phyloP scores from a whole-genome alignment of 2,329 filamentous ascomycete genomes.

The Verticillium zaregamsianum region DNA sequence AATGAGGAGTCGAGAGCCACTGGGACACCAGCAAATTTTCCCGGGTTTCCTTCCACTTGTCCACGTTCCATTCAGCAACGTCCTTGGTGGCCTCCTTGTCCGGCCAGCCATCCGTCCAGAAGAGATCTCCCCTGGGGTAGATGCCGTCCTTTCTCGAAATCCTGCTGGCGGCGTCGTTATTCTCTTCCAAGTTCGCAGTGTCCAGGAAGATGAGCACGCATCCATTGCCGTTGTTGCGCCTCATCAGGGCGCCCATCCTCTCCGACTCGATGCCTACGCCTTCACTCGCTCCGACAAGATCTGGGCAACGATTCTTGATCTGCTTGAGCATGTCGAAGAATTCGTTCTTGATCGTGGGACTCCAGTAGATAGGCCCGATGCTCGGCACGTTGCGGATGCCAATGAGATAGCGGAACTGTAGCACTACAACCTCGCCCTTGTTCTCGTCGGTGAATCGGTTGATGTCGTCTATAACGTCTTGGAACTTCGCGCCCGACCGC shows the following conservation, averaged over 20 bases:
- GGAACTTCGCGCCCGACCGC: slow-evolving; percentile 38
- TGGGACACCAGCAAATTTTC: slow-evolving; percentile 23
- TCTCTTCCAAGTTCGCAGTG: slow-evolving; percentile 13
- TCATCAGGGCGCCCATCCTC: slow-evolving; percentile 23
- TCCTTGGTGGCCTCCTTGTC: slow-evolving; percentile 20
- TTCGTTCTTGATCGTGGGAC: slow-evolving; percentile 31
- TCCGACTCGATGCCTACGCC: slow-evolving; percentile 12
- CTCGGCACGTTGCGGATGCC: slow-evolving; percentile 31
- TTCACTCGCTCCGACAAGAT: slow-evolving; percentile 15
- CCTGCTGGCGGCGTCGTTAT: slow-evolving; percentile 9
- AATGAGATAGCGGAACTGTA: slow-evolving; percentile 37
- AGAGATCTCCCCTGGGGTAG: slow-evolving; percentile 19
- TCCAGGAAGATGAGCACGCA: slow-evolving; percentile 28
- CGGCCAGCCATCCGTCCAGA: slow-evolving; percentile 24
- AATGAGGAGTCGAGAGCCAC: slow-evolving; percentile 24
- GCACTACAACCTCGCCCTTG: slow-evolving; percentile 39
- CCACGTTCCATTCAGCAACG: slow-evolving; percentile 12
- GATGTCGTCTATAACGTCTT: slow-evolving; percentile 36
- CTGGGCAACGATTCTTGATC: slow-evolving; percentile 35
- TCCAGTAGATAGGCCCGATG: slow-evolving; percentile 25
- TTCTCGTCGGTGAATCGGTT: slow-evolving; percentile 40
- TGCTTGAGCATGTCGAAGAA: slow-evolving; percentile 36
- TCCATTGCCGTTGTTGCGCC: slow-evolving; percentile 24
- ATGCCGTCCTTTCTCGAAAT: slow-evolving; percentile 23
- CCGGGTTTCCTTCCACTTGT: slow-evolving; percentile 2